phyloP scores from a whole-genome alignment of 345 rosid genomes.

The Citrus sp. region DNA sequence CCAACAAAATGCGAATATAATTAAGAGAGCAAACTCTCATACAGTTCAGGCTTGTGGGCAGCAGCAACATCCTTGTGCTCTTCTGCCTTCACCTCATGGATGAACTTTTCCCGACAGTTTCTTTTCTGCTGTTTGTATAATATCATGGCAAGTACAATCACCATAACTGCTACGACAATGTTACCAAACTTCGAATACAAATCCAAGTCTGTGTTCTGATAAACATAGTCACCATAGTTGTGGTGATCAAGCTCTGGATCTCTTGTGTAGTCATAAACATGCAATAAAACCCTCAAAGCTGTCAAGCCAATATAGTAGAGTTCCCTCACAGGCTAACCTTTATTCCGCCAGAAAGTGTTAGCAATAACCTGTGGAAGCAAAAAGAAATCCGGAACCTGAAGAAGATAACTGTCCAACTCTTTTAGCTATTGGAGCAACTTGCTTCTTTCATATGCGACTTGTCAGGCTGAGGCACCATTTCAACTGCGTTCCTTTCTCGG shows the following conservation, averaged over 20 bases:
- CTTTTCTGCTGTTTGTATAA: neutral
- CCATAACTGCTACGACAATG: neutral
- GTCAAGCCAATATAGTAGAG: constrained; percentile 11
- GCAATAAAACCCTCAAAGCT: neutral
- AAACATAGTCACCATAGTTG: neutral
- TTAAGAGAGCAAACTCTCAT: neutral
- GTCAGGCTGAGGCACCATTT: neutral
- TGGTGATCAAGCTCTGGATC: neutral
- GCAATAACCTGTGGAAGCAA: constrained; percentile 21
- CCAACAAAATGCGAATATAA: neutral
- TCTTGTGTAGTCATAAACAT: neutral
- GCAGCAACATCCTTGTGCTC: neutral
- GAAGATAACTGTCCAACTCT: neutral
- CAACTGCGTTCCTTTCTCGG: neutral
- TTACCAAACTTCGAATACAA: neutral
- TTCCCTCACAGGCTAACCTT: constrained; percentile 7
- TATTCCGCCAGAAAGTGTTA: constrained; percentile 7
- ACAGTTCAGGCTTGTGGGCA: neutral
- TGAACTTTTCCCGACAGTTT: neutral
- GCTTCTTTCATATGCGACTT: neutral
- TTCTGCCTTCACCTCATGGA: neutral
- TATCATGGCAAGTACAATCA: neutral
- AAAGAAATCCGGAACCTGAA: constrained; percentile 5
- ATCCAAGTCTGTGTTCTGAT: neutral
- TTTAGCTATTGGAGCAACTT: neutral